These are phyloP conservation scores for Myochromella boudieri DNA, from an alignment of 768 basidiomycete genomes.

Conservation along the genomic window DNA sequence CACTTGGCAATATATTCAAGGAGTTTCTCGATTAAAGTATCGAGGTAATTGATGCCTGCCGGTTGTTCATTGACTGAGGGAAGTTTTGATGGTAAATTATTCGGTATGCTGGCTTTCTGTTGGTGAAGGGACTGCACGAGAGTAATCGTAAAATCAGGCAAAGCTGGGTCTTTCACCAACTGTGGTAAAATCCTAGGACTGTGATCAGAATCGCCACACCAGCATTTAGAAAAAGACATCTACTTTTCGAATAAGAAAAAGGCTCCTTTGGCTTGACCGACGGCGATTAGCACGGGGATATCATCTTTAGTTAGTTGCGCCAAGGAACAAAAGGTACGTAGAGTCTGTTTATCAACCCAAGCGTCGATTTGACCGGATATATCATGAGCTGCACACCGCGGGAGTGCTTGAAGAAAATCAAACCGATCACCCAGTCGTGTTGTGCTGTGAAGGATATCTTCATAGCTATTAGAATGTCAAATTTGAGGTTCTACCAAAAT, in stretches of 20 bases:
- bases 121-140: slow-evolving; percentile 24
- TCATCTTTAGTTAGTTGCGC: slow-evolving; percentile 17
- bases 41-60: background rate
- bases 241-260: slow-evolving; percentile 21
- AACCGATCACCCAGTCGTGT: slow-evolving; percentile 17
- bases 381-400: slow-evolving; percentile 8
- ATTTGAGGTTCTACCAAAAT: no score
- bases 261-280: slow-evolving; percentile 19
- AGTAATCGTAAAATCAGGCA: slow-evolving; percentile 22
- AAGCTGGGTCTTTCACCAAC: slow-evolving; percentile 16
- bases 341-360: slow-evolving; percentile 21
- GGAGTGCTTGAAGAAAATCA: slow-evolving; percentile 19
- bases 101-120: slow-evolving; percentile 12
- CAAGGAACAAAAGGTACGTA: slow-evolving; percentile 21
- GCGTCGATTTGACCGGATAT: slow-evolving; percentile 10
- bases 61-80: background rate
- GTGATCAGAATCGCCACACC: background rate
- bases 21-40: slow-evolving; percentile 16
- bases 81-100: background rate
- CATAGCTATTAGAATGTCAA: background rate
- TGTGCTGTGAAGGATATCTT: slow-evolving; percentile 12
- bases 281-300: slow-evolving; percentile 23
- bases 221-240: slow-evolving; percentile 2
- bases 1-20: slow-evolving; percentile 21
- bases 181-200: slow-evolving; percentile 23